A percentile compares a stretch with the other conserved stretches of the same genome.
These are phyloP conservation scores for Puccinia hordei DNA, from an alignment of 1,284 basidiomycete genomes.

Conservation along the genomic window DNA sequence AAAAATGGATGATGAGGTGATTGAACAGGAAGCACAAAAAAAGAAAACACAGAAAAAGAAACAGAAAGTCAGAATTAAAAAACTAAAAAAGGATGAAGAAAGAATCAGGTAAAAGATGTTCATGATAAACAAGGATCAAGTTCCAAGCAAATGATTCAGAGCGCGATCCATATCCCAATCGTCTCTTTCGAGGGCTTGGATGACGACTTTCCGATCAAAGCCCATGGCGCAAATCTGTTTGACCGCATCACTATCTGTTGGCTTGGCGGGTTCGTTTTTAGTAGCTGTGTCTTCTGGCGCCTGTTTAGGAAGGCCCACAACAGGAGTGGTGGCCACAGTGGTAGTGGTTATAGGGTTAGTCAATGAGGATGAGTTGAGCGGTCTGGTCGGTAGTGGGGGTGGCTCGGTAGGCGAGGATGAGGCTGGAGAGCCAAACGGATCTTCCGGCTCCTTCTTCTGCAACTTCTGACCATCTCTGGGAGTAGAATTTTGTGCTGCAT, in stretches of 20 bases:
- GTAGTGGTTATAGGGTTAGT: neutral
- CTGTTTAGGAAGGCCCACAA: neutral
- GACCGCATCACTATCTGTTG: conserved; percentile 34
- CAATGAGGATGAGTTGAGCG: neutral
- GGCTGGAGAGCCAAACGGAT: conserved; percentile 28
- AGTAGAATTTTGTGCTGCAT: neutral
- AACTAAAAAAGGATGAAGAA: neutral
- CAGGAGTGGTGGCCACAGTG: neutral
- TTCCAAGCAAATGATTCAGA: conserved; percentile 43
- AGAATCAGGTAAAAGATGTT: neutral
- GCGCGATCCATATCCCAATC: conserved; percentile 39
- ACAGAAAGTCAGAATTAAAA: neutral
- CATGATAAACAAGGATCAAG: neutral
- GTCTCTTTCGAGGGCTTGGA: conserved; percentile 37
- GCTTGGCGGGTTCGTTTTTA: conserved; percentile 21
- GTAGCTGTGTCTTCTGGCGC: no score
- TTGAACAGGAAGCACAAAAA: no score
- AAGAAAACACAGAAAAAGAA: no score
- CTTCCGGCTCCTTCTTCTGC: neutral
- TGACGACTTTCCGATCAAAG: conserved; percentile 31
- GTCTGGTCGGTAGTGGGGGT: conserved; percentile 26
- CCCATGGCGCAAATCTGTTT: conserved; percentile 49
- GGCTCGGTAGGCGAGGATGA: conserved; percentile 10
- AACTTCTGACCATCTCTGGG: neutral
- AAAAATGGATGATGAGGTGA: no score